Conservation (phyloP, 2,329 filamentous ascomycete species). For the Arthrobotrys conoides region DNA sequence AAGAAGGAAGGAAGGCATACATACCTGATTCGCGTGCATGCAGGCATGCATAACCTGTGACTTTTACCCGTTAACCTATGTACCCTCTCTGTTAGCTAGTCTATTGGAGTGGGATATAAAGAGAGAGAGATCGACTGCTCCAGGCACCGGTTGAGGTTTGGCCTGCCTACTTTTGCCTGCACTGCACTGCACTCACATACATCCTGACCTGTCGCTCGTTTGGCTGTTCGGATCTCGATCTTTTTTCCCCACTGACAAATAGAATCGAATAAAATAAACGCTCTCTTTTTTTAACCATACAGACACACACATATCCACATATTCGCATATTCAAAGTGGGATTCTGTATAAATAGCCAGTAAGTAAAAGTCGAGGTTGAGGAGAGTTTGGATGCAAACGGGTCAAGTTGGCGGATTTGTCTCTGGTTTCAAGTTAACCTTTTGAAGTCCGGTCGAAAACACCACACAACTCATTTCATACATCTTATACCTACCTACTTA, state of each 20-base stretch:
- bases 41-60: slow-evolving; percentile 28
- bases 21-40: slow-evolving; percentile 23
- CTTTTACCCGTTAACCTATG: not conserved
- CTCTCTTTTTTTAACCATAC: not conserved
- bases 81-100: too few relatives aligned
- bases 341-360: slow-evolving; percentile 28
- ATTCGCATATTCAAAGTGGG: not conserved
- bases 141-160: slow-evolving; percentile 32
- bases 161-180: slow-evolving; percentile 20
- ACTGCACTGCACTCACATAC: slow-evolving; percentile 10
- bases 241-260: not conserved
- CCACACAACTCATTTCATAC: too few relatives aligned
- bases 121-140: slow-evolving; percentile 29
- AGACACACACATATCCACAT: too few relatives aligned
- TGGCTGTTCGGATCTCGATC: slow-evolving; percentile 13
- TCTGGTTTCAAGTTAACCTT: slow-evolving; percentile 48
- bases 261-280: not conserved
- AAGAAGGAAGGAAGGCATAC: too few relatives aligned
- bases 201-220: slow-evolving; percentile 15
- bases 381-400: slow-evolving; percentile 54
- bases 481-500: too few relatives aligned
- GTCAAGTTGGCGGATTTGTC: not conserved
- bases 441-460: slow-evolving; percentile 48
- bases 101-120: too few relatives aligned
- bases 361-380: not conserved